Evolutionary conservation across 192 early-diverging fungal genomes (phyloP).

Genomic region (Gonapodya prolifera): DNA sequence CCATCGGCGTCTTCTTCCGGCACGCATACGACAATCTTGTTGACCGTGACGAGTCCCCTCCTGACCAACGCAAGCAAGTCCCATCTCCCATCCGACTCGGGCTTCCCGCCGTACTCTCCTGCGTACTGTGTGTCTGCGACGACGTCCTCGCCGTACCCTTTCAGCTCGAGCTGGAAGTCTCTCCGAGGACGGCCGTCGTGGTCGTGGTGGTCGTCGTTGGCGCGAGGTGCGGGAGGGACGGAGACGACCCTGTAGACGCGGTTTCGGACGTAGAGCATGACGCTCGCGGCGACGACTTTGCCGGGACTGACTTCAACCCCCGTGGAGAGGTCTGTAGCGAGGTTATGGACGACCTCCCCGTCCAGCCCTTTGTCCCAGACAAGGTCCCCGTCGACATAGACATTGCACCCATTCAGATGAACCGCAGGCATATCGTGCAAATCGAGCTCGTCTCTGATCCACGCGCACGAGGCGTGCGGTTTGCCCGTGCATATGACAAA

Average conservation of each 20-base stretch:
- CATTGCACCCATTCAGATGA: neutral
- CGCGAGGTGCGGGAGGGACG: neutral
- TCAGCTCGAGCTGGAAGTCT: neutral
- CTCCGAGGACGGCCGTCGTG: neutral
- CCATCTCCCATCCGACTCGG: neutral
- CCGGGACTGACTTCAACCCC: neutral
- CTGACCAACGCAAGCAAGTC: neutral
- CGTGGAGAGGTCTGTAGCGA: neutral
- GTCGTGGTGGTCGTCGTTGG: no score
- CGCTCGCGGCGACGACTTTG: neutral
- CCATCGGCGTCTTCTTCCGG: neutral
- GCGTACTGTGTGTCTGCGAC: neutral
- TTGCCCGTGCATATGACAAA: slow-evolving; percentile 16
- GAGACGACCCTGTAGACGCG: neutral
- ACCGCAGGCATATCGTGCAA: neutral
- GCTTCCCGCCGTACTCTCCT: neutral
- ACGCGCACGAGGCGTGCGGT: slow-evolving; percentile 5
- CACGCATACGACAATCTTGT: neutral
- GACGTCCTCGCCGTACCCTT: neutral
- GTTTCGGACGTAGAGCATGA: neutral
- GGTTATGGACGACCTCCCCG: neutral
- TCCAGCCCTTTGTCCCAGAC: neutral
- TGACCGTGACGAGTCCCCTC: neutral
- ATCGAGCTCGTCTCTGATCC: slow-evolving; percentile 5
- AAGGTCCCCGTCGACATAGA: neutral